Conservation (phyloP, 805 yeast genomes). For the Zygotorulaspora sp. region DNA sequence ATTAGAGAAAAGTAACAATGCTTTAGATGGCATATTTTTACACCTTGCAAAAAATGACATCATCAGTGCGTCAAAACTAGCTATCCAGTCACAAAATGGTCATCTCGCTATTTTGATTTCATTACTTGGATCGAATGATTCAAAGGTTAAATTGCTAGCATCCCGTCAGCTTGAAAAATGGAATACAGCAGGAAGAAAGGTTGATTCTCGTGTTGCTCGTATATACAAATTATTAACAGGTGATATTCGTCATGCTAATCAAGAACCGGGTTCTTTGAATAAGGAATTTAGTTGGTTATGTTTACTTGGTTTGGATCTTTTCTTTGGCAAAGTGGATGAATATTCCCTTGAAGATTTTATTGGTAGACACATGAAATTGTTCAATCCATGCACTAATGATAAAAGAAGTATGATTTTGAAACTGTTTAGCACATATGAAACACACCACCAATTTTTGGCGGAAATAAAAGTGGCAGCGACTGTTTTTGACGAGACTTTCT, state of each 20-base stretch:
- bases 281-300: constrained; percentile 62
- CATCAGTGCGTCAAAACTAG: constrained; percentile 55
- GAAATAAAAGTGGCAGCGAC: constrained; percentile 7
- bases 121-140: constrained; percentile 65
- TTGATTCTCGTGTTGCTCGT: constrained; percentile 51
- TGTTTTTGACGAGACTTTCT: constrained; percentile 37
- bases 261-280: constrained; percentile 34
- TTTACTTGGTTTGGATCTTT: constrained; percentile 53
- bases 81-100: constrained; percentile 55
- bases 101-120: constrained; percentile 72
- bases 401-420: constrained; percentile 15
- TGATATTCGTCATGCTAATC: constrained; percentile 32
- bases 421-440: constrained; percentile 17
- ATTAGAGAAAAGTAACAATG: constrained; percentile 35
- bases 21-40: constrained; percentile 49
- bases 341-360: constrained; percentile 34
- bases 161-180: constrained; percentile 60
- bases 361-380: constrained; percentile 8
- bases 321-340: constrained; percentile 52
- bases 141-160: constrained; percentile 52
- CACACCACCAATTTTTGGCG: constrained; percentile 17
- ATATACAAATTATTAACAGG: constrained; percentile 65
- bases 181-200: constrained; percentile 42
- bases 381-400: constrained; percentile 8
- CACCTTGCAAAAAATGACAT: constrained; percentile 52